phyloP scores from a whole-genome alignment of 225 moss, liverwort and hornwort genomes.

The Rhytidiadelphus loreus region DNA sequence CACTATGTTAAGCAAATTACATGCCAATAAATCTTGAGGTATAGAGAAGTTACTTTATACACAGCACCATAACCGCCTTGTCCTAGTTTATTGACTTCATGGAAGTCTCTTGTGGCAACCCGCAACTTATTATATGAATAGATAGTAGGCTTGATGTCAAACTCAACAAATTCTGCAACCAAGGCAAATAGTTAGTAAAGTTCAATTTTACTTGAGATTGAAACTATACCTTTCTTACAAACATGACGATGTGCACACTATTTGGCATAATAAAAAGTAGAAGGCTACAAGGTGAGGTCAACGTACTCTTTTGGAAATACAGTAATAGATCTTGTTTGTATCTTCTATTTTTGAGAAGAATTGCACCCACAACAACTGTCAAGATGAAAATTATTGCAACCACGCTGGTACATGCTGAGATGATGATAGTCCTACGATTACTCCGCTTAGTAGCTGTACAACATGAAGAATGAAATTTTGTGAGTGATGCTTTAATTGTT shows the following conservation, averaged over 20 bases:
- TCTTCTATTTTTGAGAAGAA: background rate
- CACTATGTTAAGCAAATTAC: fast-evolving
- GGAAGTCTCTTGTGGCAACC: background rate
- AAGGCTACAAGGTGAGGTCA: background rate
- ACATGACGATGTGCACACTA: background rate
- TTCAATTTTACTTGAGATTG: background rate
- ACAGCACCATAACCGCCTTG: background rate
- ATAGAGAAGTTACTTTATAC: background rate
- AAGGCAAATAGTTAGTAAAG: background rate
- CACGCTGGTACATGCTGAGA: background rate
- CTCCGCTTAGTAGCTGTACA: background rate
- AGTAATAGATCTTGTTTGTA: fast-evolving
- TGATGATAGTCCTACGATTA: fast-evolving
- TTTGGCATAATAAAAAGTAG: background rate
- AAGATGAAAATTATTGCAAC: background rate
- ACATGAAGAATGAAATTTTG: background rate
- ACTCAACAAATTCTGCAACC: background rate
- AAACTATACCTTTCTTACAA: too few species aligned
- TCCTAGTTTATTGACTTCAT: background rate
- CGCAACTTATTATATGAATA: background rate
- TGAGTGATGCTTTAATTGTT: too few species aligned
- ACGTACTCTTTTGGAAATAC: background rate
- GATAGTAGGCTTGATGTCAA: background rate
- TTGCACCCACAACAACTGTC: background rate
- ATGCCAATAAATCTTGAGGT: background rate